Percentiles rank a stretch among this genome's conserved stretches.
phyloP scores from a whole-genome alignment of 345 rosid genomes.

The sweet orange (Citrus sinensis) region DVS_A1.0 CM039168.1:30352501-30353000 shows the following conservation, averaged over 20 bases:
- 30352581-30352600: slow-evolving; percentile 11
- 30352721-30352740: slow-evolving; percentile 36
- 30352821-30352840: slow-evolving; percentile 73
- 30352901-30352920: slow-evolving; percentile 73
- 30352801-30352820: slow-evolving; percentile 60
- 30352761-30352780: slow-evolving; percentile 58
- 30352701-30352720: slow-evolving; percentile 29
- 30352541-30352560: slow-evolving; percentile 77
- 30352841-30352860: slow-evolving; percentile 77
- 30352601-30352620: slow-evolving; percentile 21
- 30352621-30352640: slow-evolving; percentile 27
- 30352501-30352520: slow-evolving; percentile 48
- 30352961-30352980: background rate
- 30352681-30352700: slow-evolving; percentile 37
- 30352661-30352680: slow-evolving; percentile 39
- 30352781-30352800: slow-evolving; percentile 70
- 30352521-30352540: slow-evolving; percentile 71
- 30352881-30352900: slow-evolving; percentile 56
- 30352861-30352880: slow-evolving; percentile 78
- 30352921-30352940: slow-evolving; percentile 43
- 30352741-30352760: slow-evolving; percentile 32
- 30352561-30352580: slow-evolving; percentile 44
- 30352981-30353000: no score
- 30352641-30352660: slow-evolving; percentile 37
- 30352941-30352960: background rate